A percentile compares a stretch with the other conserved stretches of the same genome.
Conservation (phyloP, 1,139 yeast species). For the Sugiyamaella pinicola region DNA sequence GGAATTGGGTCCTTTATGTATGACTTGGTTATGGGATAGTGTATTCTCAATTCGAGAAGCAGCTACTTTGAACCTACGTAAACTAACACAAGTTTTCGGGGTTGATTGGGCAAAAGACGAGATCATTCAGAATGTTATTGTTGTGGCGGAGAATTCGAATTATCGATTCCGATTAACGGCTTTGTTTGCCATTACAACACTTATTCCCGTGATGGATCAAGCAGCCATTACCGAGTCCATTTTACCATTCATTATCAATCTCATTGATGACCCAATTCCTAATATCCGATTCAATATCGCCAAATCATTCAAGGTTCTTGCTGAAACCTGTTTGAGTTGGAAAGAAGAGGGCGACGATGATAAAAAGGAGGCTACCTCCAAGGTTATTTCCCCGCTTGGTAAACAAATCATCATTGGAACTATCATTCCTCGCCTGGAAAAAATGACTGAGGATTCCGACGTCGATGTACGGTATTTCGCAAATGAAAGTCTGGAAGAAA, state of each 20-base stretch:
- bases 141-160: slow-evolving; percentile 55
- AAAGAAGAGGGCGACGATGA: slow-evolving; percentile 29
- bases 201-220: slow-evolving; percentile 58
- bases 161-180: slow-evolving; percentile 92
- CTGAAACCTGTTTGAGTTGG: slow-evolving; percentile 50
- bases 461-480: slow-evolving; percentile 91
- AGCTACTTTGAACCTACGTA: slow-evolving; percentile 80
- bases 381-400: slow-evolving; percentile 26
- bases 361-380: slow-evolving; percentile 13
- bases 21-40: slow-evolving; percentile 98
- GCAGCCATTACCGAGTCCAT: slow-evolving; percentile 63
- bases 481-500: slow-evolving; percentile 49
- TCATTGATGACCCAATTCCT: slow-evolving; percentile 82
- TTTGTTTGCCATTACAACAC: slow-evolving; percentile 78
- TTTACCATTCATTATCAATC: slow-evolving; percentile 74
- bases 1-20: slow-evolving; percentile 84
- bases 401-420: slow-evolving; percentile 53
- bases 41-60: slow-evolving; percentile 97
- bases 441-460: slow-evolving; percentile 71
- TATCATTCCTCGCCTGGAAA: slow-evolving; percentile 66
- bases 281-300: slow-evolving; percentile 95
- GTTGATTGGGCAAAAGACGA: slow-evolving; percentile 90
- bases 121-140: slow-evolving; percentile 73
- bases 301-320: slow-evolving; percentile 68
- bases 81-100: slow-evolving; percentile 84